Conservation (phyloP, 2,329 filamentous ascomycete species). For the Pseudogymnoascus sp. region DNA sequence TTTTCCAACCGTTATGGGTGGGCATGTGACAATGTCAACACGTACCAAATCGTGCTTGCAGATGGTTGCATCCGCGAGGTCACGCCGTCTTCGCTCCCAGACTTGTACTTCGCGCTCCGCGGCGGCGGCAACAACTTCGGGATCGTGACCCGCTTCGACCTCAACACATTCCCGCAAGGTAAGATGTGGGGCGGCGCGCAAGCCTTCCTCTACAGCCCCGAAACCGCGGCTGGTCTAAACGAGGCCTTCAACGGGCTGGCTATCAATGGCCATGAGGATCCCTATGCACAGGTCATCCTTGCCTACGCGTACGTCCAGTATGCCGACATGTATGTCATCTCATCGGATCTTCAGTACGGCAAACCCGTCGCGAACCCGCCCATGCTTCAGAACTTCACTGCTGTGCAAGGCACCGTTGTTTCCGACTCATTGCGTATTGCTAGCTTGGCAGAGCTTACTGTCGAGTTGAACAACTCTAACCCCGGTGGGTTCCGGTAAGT, state of each 20-base stretch:
- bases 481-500: slow-evolving; percentile 16
- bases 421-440: slow-evolving; percentile 15
- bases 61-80: slow-evolving; percentile 23
- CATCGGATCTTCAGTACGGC: slow-evolving; percentile 11
- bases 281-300: slow-evolving; percentile 25
- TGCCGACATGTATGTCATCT: slow-evolving; percentile 8
- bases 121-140: slow-evolving; percentile 51
- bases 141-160: slow-evolving; percentile 38
- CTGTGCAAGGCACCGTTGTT: slow-evolving; percentile 13
- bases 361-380: slow-evolving; percentile 14
- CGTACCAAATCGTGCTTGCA: slow-evolving; percentile 26
- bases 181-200: slow-evolving; percentile 14
- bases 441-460: slow-evolving; percentile 16
- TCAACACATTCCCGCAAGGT: slow-evolving; percentile 29
- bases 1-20: slow-evolving; percentile 18
- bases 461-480: slow-evolving; percentile 18
- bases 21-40: slow-evolving; percentile 17
- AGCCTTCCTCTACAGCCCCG: not conserved
- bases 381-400: slow-evolving; percentile 16
- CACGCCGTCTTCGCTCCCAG: slow-evolving; percentile 24
- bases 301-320: slow-evolving; percentile 10
- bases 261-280: slow-evolving; percentile 14
- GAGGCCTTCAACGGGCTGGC: not conserved
- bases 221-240: not conserved
- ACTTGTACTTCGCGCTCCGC: slow-evolving; percentile 44